Evolutionary conservation across 306 rosid genomes (phyloP), one percentile per base, ranked within the genome.

Genomic region (Cicer cuneatum): DNA sequence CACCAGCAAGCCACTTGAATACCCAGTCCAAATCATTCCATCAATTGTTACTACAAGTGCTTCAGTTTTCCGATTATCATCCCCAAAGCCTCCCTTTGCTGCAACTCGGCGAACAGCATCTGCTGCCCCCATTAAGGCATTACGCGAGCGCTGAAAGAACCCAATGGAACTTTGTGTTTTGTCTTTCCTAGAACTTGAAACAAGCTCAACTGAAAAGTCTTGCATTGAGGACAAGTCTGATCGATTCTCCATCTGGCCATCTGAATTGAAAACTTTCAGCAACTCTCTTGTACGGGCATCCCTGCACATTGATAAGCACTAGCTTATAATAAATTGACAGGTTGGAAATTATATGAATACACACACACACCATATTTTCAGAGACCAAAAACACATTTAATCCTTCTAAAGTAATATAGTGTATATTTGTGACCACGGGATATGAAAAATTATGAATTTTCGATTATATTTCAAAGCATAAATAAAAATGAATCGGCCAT

Each of bases 31-130:
- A 67, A 90, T 80, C 92, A 89, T 87, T 74, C 96, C 95, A 70
- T 93, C 97, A 57, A 89, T 68, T 66, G 97, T 78, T 33, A 84
- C 81, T 67, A 84, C 79, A 14, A 93, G 39, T 69, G 97, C 97
- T 78, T 93, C 98, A 18, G 89, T 90, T 84, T 93, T 90, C 66
- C 90, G 83, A 81, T 85, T 87, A 79, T 93, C 98, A 82, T 93
- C 98, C 70, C 97, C 98, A 81, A 87, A 87, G 75, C 86, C 80
- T 33, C 98, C 97, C 88, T 89, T 90, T 38, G 79, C 96, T 66
- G 98, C 93, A 79, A 81, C 98, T 66, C 98, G 92, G 40, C 98
- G 97, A 61, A 93, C 97, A 84, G 97, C 98, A 89, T 90, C 98
- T 35, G 98, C 98, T 18, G 98, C 98, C 40, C 98, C 98, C 85